Conservation (phyloP, 2,329 filamentous ascomycete species). For the Pezicula neosporulosa region DNA sequence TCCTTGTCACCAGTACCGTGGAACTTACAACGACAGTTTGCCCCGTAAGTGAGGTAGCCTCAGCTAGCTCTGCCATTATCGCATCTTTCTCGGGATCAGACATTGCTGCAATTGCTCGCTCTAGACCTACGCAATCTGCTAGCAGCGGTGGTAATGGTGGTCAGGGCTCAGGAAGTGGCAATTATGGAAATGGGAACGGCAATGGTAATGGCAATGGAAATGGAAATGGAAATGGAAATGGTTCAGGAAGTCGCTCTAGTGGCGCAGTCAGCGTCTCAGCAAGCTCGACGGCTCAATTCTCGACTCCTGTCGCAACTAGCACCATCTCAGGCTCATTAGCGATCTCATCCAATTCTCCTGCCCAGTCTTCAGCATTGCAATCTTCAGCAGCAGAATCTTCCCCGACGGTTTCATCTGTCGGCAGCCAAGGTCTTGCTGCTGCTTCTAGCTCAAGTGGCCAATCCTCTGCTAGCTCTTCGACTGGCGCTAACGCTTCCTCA, state of each 20-base stretch:
- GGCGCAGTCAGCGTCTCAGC: neutral
- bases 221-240: too few species aligned
- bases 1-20: slow-evolving; percentile 31
- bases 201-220: too few species aligned
- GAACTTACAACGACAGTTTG: slow-evolving; percentile 42
- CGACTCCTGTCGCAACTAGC: neutral
- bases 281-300: too few species aligned
- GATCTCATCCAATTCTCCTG: neutral
- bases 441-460: too few species aligned
- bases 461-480: too few species aligned
- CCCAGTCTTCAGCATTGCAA: neutral
- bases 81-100: slow-evolving; percentile 12
- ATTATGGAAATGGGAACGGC: too few species aligned
- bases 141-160: too few species aligned
- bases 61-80: slow-evolving; percentile 36
- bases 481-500: too few species aligned
- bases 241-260: neutral
- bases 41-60: slow-evolving; percentile 33
- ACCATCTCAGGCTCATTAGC: neutral
- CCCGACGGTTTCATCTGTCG: neutral
- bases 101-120: too few species aligned
- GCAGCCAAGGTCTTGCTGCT: neutral
- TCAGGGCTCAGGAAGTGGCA: too few species aligned
- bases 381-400: neutral
- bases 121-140: too few species aligned